A percentile compares a stretch with the other conserved stretches of the same genome.
Evolutionary conservation across 305 asterid species (phyloP).

Genomic region (Andrographis paniculata): DNA sequence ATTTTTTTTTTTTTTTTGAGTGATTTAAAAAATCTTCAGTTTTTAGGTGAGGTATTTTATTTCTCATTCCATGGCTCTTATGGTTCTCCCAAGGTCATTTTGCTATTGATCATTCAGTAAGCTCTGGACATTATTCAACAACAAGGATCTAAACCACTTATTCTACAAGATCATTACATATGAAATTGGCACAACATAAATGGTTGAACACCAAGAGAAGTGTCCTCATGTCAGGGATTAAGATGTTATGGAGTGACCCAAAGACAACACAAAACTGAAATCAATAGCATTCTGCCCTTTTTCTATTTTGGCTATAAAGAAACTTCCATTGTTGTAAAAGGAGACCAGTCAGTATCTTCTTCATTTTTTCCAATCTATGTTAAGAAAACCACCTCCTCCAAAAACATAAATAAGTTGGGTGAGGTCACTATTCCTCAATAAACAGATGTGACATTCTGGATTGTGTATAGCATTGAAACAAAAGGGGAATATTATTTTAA

Average conservation of each 20-base stretch:
- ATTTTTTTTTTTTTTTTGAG: no score
- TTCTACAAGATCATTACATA: not conserved
- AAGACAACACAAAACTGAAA: no score
- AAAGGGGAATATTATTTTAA: not conserved
- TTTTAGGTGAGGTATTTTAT: not conserved
- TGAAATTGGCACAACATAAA: not conserved
- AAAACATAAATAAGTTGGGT: not conserved
- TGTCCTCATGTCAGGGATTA: not conserved
- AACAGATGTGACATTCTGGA: not conserved
- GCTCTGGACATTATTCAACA: no score
- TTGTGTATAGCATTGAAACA: not conserved
- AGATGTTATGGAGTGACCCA: no score
- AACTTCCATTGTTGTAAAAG: not conserved
- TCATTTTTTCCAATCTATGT: not conserved
- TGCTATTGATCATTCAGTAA: no score
- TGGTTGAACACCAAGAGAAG: not conserved
- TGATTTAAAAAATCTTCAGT: no score
- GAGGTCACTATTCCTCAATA: not conserved
- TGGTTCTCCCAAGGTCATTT: not conserved
- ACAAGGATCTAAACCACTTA: no score
- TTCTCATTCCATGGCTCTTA: not conserved
- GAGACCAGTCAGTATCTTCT: not conserved
- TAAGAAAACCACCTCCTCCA: not conserved
- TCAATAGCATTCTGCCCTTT: no score
- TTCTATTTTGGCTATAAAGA: no score